Evolutionary conservation across 2,329 filamentous ascomycete genomes (phyloP), one percentile per base, ranked within the genome.

Genomic region (Monilinia aucupariae): DNA sequence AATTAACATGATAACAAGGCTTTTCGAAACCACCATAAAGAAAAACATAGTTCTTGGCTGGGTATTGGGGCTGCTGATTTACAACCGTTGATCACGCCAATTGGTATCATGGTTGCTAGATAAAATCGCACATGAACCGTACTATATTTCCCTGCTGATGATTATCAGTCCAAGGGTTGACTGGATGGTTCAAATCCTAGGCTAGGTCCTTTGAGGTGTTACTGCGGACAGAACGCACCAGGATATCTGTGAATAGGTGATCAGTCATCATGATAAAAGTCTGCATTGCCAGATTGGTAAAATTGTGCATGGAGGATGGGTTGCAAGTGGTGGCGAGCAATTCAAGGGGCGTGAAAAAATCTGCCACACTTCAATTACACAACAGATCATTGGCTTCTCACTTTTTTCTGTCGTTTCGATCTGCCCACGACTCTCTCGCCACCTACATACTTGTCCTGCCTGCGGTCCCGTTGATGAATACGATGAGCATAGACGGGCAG

Each of bases 1-100:
- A 9, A 51, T 51, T 34, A 3, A 13, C 17, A 32, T 56, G 45
- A 25, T 58, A 59, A 41, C 22, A 15, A 22, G 12, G 22, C 20
- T 34, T n/a, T 59, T 50, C 3, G 32, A 37, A 27, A 49, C 34
- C 17, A 32, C 13, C 32, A 39, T 32, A 22, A 39, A 27, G 12
- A 27, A 37, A n/a, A 27, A 27, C 15, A 59, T 49, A 43, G 22
- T 59, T 49, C 25, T 20, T 45, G 13, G 30, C 12, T 48, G 22
- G 55, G 49, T 49, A 20, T 55, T 17, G 20, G 15, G 39, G 32
- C 15, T 30, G 43, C 60, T 58, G 25, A 39, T 48, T 32, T 62
- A 32, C 32, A 56, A 62, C 54, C 43, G 51, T 48, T 58, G 32
- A 60, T 51, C 58, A 60, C 45, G 58, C 58, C 41, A 55, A 48